Conservation (phyloP, 2,329 filamentous ascomycete genomes). For the Diplodia seriata region DNA sequence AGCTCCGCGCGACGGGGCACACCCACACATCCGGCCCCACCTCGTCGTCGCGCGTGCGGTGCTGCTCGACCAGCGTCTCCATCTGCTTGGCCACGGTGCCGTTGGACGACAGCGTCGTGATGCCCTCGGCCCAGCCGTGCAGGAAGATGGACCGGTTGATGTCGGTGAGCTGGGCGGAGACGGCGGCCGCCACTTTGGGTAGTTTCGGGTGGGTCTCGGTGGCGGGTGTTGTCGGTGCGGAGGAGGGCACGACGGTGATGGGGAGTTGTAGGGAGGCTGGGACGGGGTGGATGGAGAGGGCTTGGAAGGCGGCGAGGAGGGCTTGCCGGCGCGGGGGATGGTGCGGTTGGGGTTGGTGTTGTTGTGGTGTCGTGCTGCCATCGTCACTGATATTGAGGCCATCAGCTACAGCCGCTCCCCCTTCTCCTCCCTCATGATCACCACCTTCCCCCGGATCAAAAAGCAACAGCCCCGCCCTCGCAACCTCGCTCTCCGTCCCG, state of each 20-base stretch:
- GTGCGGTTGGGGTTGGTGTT: too few relatives aligned
- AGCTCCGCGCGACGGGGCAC: conserved; percentile 68
- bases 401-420: not conserved
- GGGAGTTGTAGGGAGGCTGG: conserved; percentile 66
- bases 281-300: conserved; percentile 61
- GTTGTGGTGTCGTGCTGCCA: not conserved
- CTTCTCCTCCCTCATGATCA: conserved; percentile 36
- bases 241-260: conserved; percentile 60
- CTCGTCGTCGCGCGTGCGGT: conserved; percentile 56
- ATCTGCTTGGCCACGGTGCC: conserved; percentile 71
- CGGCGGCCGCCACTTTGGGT: conserved; percentile 48
- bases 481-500: conserved; percentile 53
- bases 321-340: not conserved
- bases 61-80: conserved; percentile 63
- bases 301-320: conserved; percentile 34
- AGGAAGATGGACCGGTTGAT: conserved; percentile 75
- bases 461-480: conserved; percentile 65
- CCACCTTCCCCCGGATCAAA: not conserved
- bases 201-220: too few relatives aligned
- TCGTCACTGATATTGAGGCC: not conserved
- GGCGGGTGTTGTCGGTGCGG: conserved; percentile 45
- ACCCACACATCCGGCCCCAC: conserved; percentile 69
- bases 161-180: conserved; percentile 58
- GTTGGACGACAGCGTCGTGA: conserved; percentile 76
- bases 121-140: conserved; percentile 69